These are phyloP conservation scores for Rehmannia glutinosa DNA, from an alignment of 257 asterid species.

Conservation along the genomic window DNA sequence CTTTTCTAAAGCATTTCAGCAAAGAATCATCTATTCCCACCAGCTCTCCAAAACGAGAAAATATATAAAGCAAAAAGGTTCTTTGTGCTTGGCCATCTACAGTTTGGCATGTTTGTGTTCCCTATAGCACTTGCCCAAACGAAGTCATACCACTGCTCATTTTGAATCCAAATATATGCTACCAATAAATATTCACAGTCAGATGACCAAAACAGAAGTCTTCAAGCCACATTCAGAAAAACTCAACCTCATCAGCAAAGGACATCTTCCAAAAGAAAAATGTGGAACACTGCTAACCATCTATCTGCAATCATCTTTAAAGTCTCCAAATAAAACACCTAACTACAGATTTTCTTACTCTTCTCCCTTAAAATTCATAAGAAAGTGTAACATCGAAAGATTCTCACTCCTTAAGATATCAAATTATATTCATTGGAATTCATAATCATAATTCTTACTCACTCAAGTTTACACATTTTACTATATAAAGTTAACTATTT, in stretches of 20 bases:
- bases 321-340: constrained; percentile 11
- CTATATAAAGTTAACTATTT: not conserved
- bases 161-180: not conserved
- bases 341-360: not conserved
- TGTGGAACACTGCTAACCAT: not conserved
- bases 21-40: not conserved
- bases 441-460: not conserved
- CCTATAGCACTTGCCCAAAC: not conserved
- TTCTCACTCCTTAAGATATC: not conserved
- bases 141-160: not conserved
- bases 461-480: not conserved
- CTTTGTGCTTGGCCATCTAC: not conserved
- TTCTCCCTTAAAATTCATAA: not conserved
- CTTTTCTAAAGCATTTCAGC: constrained; percentile 12
- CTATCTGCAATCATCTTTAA: not conserved
- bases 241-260: not conserved
- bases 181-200: not conserved
- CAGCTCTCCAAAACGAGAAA: not conserved
- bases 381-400: not conserved
- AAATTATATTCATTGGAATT: not conserved
- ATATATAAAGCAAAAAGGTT: not conserved
- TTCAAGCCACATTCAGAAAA: not conserved
- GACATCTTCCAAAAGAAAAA: not conserved
- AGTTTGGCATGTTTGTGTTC: not conserved
- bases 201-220: not conserved